Base-by-base conservation (phyloP, 1,139 yeast genomes). In the Saccharomycopsis phalli region DNA sequence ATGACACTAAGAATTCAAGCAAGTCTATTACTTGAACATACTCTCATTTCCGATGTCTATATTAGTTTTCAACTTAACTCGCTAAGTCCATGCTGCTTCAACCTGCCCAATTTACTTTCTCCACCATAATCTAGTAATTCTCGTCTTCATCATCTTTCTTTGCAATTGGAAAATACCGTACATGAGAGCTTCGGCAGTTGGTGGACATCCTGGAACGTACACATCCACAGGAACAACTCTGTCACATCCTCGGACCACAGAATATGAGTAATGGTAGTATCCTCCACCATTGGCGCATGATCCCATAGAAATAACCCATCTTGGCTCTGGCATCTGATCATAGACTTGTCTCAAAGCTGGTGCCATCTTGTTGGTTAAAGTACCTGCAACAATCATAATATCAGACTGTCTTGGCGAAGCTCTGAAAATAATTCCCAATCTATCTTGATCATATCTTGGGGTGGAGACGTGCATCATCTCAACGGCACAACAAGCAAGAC, bases 201-300 rank as follows among this genome's bases (percentile, higher is more conserved):
- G 95, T 20, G 95, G 95, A 64, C 95, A 84, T 7, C 95, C 95
- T 16, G 95, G 95, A 38, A 84, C 94, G 56, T 83, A 84, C 38
- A 84, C 82, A 59, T 84, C 95, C 29, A 84, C 94, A 10, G 95
- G 95, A 34, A 84, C 76, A 47, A 84, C 69, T 58, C 95, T 69
- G 66, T 84, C 95, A 57, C 94, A 86, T 35, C 95, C 95, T 59
- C 95, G 72, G 22, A 84, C 93, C 25, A 84, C 94, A 26, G 88
- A 75, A 63, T 84, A 84, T 14, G 93, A 81, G 62, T 84, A 84
- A 62, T 84, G 94, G 65, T 84, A 84, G 65, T 84, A 84, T 30
- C 95, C 95, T 49, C 95, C 95, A 48, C 95, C 95, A 59, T 84
- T 84, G 49, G 95, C 95, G 65, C 95, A 84, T 7, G 93, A 81